Evolutionary conservation across 148 eudicot genomes (phyloP), one percentile per base, ranked within the genome.

Genomic region (Rhododendron mucronatum): DNA sequence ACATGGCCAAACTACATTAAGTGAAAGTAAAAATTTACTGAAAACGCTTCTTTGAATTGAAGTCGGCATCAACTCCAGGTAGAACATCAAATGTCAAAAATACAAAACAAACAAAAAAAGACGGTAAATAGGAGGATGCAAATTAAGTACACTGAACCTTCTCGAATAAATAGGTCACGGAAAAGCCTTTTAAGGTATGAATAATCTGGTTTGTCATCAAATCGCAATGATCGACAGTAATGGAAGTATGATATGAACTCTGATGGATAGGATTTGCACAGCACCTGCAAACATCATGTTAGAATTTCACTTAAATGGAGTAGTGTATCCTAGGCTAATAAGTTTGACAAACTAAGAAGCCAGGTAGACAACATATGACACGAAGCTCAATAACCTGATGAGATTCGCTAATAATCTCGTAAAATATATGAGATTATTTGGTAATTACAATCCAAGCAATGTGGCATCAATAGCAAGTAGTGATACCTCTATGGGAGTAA

Each of bases 401-500:
- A 82, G 26, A 39, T 65, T 37, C 0, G 23, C 3, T 0, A 11
- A n/a, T 82, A 21, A 61, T 61, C 48, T 37, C 44, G 11, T 45
- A 23, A 3, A 26, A 33, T 35, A 37, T 13, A 67, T 77, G 65
- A 33, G n/a, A 37, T 50, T 14, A 28, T 44, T 30, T 35, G 45
- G 67, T 23, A 45, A 75, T 44, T 26, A 55, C 20, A 82, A 0
- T 35, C 69, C 28, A 73, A 74, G 47, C 51, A 73, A 73, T 47
- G 69, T 33, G 15, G 9, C 50, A 15, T 33, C 61, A 65, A 45
- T 80, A n/a, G 16, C 48, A 74, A 30, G 4, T 69, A 55, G 57
- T 48, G 82, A 35, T 91, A 95, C 99, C 94, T 97, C 99, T 87
- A 95, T 93, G 5, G 99, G 95, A 57, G 99, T 97, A 86, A 95